These are phyloP conservation scores for Berberis vulgaris DNA, from an alignment of 164 flowering plant species.

Conservation along the genomic window DNA sequence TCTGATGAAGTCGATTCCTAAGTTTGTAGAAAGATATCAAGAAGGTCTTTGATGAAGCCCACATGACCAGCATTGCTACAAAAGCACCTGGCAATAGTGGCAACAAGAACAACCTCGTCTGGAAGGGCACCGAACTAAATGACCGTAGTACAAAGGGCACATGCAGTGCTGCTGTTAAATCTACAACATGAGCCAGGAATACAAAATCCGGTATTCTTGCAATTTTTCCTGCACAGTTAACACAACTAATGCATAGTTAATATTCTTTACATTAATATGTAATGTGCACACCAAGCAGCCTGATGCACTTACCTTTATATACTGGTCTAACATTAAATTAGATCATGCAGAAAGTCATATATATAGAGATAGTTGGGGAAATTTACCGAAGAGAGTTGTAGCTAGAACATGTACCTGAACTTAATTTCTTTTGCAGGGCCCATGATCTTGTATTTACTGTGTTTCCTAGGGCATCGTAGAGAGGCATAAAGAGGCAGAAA, in stretches of 20 bases:
- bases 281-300: too few relatives aligned
- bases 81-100: constrained; percentile 50
- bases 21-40: constrained; percentile 47
- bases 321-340: too few relatives aligned
- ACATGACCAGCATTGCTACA: constrained; percentile 43
- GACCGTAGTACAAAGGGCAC: constrained; percentile 54
- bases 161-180: constrained; percentile 54
- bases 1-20: constrained; percentile 49
- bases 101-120: constrained; percentile 34
- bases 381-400: neutral
- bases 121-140: constrained; percentile 44
- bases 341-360: too few relatives aligned
- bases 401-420: constrained; percentile 19
- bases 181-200: constrained; percentile 80
- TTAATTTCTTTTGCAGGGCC: constrained; percentile 52
- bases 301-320: too few relatives aligned
- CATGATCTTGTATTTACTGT: constrained; percentile 64
- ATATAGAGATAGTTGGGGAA: neutral
- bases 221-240: constrained; percentile 30
- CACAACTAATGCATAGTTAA: neutral
- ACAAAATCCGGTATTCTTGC: constrained; percentile 66
- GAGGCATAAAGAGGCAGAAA: constrained; percentile 92
- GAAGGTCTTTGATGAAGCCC: constrained; percentile 66
- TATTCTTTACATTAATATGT: too few relatives aligned
- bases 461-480: constrained; percentile 61